Conservation (phyloP, 208 protist species). For the Zelonia costaricensis region DNA sequence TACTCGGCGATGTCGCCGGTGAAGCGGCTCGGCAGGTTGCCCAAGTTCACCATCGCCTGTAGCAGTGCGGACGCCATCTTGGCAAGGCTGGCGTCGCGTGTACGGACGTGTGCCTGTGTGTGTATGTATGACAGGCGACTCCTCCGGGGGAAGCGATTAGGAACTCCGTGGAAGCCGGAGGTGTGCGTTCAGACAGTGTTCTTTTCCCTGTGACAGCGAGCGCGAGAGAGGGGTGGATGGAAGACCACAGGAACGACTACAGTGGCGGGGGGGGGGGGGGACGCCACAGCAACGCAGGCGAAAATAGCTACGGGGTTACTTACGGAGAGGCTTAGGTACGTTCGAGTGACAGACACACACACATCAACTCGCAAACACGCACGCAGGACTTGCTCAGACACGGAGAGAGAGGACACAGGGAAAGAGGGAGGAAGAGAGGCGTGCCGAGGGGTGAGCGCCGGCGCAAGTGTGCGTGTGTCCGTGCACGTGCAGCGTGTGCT, state of each 20-base stretch:
- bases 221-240: neutral
- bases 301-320: too few species aligned
- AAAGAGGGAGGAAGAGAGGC: neutral
- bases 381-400: too few species aligned
- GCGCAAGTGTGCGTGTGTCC: neutral
- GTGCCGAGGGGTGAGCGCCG: neutral
- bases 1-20: conserved; percentile 31
- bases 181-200: neutral
- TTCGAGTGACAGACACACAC: too few species aligned
- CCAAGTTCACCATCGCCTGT: conserved; percentile 34
- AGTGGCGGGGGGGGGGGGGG: too few species aligned
- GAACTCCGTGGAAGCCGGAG: neutral
- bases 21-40: conserved; percentile 39
- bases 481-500: neutral
- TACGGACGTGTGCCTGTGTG: conserved; percentile 1
- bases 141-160: too few species aligned
- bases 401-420: neutral
- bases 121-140: neutral
- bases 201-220: too few species aligned
- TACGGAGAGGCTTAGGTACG: too few species aligned
- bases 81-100: neutral
- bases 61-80: conserved; percentile 15
- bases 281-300: too few species aligned
- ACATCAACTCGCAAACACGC: too few species aligned
- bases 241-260: neutral